A percentile compares a stretch with the other conserved stretches of the same genome.
phyloP scores from a whole-genome alignment of 2,329 filamentous ascomycete genomes.

The Fusarium falciforme region DNA sequence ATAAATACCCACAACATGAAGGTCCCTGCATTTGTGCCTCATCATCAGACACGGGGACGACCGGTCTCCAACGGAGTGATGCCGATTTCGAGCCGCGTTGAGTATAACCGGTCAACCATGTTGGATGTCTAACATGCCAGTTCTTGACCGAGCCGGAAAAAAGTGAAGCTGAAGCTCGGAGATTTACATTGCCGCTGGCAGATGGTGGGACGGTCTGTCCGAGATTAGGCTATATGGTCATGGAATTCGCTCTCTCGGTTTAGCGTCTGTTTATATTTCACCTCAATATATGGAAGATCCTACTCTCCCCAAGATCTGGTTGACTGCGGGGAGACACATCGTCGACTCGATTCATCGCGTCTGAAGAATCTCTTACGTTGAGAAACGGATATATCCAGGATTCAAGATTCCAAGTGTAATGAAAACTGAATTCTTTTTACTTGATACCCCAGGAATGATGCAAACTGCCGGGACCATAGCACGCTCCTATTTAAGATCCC shows the following conservation, averaged over 20 bases:
- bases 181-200: background rate
- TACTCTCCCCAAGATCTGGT: background rate
- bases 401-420: background rate
- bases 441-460: background rate
- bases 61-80: background rate
- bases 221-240: background rate
- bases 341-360: background rate
- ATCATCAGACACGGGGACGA: conserved; percentile 25
- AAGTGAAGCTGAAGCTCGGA: background rate
- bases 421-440: background rate
- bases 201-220: background rate
- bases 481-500: background rate
- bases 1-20: conserved; percentile 22
- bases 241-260: background rate
- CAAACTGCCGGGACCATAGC: background rate
- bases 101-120: background rate
- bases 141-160: background rate
- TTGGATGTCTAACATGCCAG: background rate
- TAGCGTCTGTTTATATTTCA: background rate
- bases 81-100: background rate
- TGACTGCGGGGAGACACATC: background rate
- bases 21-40: conserved; percentile 20
- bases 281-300: background rate
- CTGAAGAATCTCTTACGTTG: background rate
- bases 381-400: background rate